These are phyloP conservation scores for Secale cereale DNA, from an alignment of 176 grass and related monocot species.

Conservation along the genomic window DNA sequence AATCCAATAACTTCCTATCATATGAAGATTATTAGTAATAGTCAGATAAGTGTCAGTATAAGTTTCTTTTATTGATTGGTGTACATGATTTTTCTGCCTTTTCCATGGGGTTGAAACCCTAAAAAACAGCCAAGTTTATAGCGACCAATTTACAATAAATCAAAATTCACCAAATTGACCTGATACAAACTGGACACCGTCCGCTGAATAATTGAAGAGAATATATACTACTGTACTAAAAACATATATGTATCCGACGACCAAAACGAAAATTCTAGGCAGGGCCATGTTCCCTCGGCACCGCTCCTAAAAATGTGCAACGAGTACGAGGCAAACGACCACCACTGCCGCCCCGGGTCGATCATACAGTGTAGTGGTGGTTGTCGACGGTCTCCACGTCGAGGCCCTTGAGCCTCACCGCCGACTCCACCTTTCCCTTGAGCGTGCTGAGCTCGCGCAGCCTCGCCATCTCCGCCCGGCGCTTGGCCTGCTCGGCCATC, in stretches of 20 bases:
- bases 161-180: background rate
- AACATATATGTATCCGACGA: background rate
- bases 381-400: constrained; percentile 70
- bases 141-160: background rate
- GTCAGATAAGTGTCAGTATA: too few species aligned
- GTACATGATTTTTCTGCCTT: too few species aligned
- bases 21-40: too few species aligned
- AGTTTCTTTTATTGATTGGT: too few species aligned
- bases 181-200: background rate
- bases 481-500: constrained; percentile 95
- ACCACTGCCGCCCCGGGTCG: background rate
- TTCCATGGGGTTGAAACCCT: background rate
- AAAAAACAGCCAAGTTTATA: background rate
- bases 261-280: background rate
- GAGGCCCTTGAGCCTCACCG: constrained; percentile 81
- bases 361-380: constrained; percentile 72
- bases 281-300: background rate
- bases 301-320: constrained; percentile 20
- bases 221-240: background rate
- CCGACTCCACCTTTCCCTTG: constrained; percentile 67
- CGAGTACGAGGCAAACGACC: background rate
- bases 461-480: constrained; percentile 90
- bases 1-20: background rate
- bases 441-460: constrained; percentile 69
- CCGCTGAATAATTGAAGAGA: background rate